These are phyloP conservation scores for Allantophomopsis cytisporea DNA, from an alignment of 2,329 filamentous ascomycete genomes.

Conservation along the genomic window DNA sequence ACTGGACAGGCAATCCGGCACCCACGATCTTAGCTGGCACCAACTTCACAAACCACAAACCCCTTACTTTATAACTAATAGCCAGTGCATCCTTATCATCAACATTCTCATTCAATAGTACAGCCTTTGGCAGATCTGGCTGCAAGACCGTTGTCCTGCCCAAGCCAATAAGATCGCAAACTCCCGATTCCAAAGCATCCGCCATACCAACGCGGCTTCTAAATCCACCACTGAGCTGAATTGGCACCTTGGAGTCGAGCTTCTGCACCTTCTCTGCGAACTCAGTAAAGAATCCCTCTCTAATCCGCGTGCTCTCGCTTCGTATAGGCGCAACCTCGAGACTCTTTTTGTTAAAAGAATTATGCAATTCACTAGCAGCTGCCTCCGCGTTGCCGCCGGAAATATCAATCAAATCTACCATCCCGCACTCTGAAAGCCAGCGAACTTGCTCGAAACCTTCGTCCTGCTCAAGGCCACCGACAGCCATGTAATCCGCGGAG, in stretches of 20 bases:
- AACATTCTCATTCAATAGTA: constrained; percentile 18
- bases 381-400: constrained; percentile 48
- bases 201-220: constrained; percentile 35
- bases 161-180: constrained; percentile 34
- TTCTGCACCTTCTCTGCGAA: constrained; percentile 40
- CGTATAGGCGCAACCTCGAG: constrained; percentile 2
- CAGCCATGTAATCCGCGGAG: constrained; percentile 33
- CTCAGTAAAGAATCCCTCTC: constrained; percentile 57
- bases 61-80: constrained; percentile 15
- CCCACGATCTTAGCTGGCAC: constrained; percentile 19
- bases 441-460: constrained; percentile 45
- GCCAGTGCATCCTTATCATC: constrained; percentile 14
- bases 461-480: constrained; percentile 23
- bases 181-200: constrained; percentile 27
- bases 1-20: constrained; percentile 16
- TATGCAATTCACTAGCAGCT: constrained; percentile 22
- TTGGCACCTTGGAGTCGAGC: constrained; percentile 26
- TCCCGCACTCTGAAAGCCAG: constrained; percentile 28
- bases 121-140: constrained; percentile 23
- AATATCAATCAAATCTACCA: constrained; percentile 54
- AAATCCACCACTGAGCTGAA: constrained; percentile 53
- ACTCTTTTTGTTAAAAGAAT: constrained; percentile 5
- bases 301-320: constrained; percentile 31
- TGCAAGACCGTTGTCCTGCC: constrained; percentile 29
- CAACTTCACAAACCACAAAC: constrained; percentile 17